Evolutionary conservation across 257 asterid species (phyloP), one percentile per base, ranked within the genome.

Genomic region (Rubia yunnanensis): DNA sequence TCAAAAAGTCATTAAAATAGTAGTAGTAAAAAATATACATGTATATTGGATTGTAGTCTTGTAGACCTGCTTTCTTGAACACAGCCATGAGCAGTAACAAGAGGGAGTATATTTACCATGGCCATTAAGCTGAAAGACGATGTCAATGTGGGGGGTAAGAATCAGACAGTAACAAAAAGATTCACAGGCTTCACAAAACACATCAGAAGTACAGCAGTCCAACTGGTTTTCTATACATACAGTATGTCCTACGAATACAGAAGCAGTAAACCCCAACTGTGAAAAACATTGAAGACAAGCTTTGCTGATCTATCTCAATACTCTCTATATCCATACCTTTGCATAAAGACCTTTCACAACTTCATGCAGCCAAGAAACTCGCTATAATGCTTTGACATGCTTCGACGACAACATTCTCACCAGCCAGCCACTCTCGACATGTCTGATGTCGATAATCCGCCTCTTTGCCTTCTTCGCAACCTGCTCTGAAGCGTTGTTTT

Each of bases 341-440:
- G 59, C 26, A 44, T 22, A 31, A 64, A 20, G 35, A 17, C 63
- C 4, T 27, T 55, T 27, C 60, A 41, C 64, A 64, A 10, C 53
- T 35, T 26, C 22, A 34, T 20, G 3, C 32, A 62, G 35, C 35
- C 59, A 66, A 48, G 35, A 46, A 60, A 34, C 39, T 49, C 34
- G 24, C 54, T 27, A 15, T 14, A 70, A 38, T 18, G 24, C 78
- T 72, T 68, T 82, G 52, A 69, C 80, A 2, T 86, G 79, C 70
- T 82, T 87, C 5, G 89, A 74, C 23, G 91, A 65, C 88, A 86
- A 83, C 30, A 66, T 75, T 5, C 84, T 82, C 28, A 76, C 81
- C 2, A 86, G 68, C 89, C 95, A 83, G 22, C 84, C 73, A 10
- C 84, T 77, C 44, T 88, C 88, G 69, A 78, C 73, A 44, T 70